Base-by-base conservation (phyloP, 2,329 filamentous ascomycete genomes). In the Cladorrhinum sp. region DNA sequence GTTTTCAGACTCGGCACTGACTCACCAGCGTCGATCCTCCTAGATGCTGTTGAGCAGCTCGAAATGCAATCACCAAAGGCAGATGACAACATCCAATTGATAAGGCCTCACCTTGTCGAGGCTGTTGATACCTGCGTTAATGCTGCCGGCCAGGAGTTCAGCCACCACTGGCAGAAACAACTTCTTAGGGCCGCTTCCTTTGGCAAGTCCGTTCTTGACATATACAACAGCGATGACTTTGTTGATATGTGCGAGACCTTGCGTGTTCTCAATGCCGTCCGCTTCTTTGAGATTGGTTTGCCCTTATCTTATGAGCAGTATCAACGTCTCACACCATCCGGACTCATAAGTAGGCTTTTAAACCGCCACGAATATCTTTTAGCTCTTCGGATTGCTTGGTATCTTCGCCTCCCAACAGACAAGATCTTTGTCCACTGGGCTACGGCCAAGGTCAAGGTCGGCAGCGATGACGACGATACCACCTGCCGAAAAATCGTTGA, bases 211-310 rank as follows among this genome's bases (percentile, higher is more conserved):
- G 95, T 98, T 0, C 82, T 99, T 2, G 95, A 98, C 69, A 87
- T 98, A 12, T 99, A 98, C 76, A 97, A 95, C 74, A 97, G 93
- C 71, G 95, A 99, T 70, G 93, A 99, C 66, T 99, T 98, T 75
- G 95, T 99, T 57, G 93, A 98, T 64, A 98, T 97, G 88, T 96
- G 92, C 67, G 93, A 99, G 74, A 95, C 89, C 0, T 78, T 99
- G 16, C 88, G 95, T 16, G 93, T 99, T 0, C 81, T 99, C 52
- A 98, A 97, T 69, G 93, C 93, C 6, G 90, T 93, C 12, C 87
- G 95, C 55, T 96, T 90, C 73, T 98, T 95, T 72, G 90, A 96
- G 69, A 84, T 98, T 57, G 95, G 95, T 2, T 79, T 99, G 22
- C 92, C 93, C 0, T 74, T 99, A 3, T 96, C 93, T 3, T 96